phyloP scores from a whole-genome alignment of 345 rosid species.

The Clausena lansium region DNA sequence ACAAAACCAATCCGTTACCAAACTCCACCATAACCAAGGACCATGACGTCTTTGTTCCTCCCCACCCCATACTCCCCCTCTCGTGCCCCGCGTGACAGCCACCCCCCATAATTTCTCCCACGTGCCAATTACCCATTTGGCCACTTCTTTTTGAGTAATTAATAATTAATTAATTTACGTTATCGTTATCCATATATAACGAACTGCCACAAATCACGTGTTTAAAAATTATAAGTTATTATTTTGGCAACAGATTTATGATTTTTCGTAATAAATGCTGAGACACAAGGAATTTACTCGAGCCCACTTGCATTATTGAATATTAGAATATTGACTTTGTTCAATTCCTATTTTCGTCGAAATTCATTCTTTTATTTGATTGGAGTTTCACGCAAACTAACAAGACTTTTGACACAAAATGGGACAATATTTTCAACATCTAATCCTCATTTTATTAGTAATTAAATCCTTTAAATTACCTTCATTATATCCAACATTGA shows the following conservation, averaged over 20 bases:
- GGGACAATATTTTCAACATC: not conserved
- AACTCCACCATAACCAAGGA: not conserved
- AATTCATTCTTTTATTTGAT: not conserved
- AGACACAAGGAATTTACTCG: not conserved
- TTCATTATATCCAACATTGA: not conserved
- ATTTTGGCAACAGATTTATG: too few species aligned
- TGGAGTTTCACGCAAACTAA: not conserved
- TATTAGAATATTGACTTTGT: not conserved
- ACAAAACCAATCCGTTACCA: slow-evolving; percentile 37
- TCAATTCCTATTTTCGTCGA: not conserved
- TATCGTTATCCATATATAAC: not conserved
- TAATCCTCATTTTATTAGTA: not conserved
- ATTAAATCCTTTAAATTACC: too few species aligned
- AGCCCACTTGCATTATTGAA: not conserved
- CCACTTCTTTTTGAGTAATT: not conserved
- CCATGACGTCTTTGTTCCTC: not conserved
- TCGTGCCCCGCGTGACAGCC: slow-evolving; percentile 21
- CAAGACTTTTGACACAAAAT: not conserved
- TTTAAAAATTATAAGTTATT: not conserved
- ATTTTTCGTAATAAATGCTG: not conserved
- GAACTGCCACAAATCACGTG: not conserved
- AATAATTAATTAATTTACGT: not conserved
- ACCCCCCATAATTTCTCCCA: slow-evolving; percentile 13
- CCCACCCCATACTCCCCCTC: not conserved
- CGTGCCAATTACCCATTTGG: slow-evolving; percentile 14